phyloP scores from a whole-genome alignment of 345 rosid genomes.

The Kandelia obovata region DNA sequence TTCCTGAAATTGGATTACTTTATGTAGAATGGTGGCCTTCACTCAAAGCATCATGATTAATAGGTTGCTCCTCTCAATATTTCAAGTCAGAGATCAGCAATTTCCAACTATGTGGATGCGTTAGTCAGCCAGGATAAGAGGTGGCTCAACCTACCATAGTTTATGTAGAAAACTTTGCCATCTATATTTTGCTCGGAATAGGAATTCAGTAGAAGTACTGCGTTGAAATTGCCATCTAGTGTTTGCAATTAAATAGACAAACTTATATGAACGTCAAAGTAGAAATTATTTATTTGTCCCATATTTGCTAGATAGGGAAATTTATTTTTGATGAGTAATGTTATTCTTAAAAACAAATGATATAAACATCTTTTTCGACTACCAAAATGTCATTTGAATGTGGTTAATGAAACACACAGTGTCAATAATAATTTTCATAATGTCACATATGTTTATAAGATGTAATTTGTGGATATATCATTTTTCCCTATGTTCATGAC shows the following conservation, averaged over 20 bases:
- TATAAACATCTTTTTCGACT: too few species aligned
- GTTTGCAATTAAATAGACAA: not conserved
- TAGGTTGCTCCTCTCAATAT: conserved; percentile 52
- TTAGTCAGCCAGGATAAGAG: conserved; percentile 4
- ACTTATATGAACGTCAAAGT: too few species aligned
- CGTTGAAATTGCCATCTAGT: not conserved
- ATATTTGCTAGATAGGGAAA: not conserved
- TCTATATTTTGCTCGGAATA: not conserved
- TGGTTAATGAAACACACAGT: too few species aligned
- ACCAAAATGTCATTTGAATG: too few species aligned
- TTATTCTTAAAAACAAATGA: too few species aligned
- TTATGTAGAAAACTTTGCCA: not conserved
- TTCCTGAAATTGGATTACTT: not conserved
- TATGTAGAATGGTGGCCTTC: conserved; percentile 63
- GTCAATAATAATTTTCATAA: too few species aligned
- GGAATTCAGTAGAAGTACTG: conserved; percentile 2
- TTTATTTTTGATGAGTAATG: too few species aligned
- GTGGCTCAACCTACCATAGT: not conserved
- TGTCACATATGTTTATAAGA: too few species aligned
- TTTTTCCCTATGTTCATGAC: too few species aligned
- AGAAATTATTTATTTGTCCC: not conserved
- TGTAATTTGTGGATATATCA: too few species aligned
- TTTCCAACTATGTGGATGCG: conserved; percentile 26
- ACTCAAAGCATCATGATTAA: conserved; percentile 74
- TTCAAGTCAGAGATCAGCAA: conserved; percentile 24